A percentile compares a stretch with the other conserved stretches of the same genome.
These are phyloP conservation scores for Bipolaris sorokiniana DNA, from an alignment of 2,329 filamentous ascomycete genomes.

Conservation along the genomic window DNA sequence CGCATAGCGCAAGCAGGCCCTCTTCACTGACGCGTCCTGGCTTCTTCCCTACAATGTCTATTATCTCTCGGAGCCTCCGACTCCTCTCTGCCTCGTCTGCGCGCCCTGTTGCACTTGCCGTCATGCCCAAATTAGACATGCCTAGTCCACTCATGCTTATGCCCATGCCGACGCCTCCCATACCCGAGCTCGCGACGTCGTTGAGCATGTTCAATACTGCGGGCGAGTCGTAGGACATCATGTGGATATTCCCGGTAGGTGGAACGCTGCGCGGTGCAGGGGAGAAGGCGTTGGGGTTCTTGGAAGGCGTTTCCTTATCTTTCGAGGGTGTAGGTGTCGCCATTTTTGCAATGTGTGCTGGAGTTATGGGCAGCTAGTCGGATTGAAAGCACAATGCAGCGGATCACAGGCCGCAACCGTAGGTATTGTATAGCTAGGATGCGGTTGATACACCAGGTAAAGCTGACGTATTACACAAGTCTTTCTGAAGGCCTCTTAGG, in stretches of 20 bases:
- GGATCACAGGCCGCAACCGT: neutral
- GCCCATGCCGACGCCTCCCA: constrained; percentile 42
- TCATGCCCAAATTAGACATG: constrained; percentile 49
- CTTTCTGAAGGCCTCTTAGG: neutral
- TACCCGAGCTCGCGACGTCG: constrained; percentile 46
- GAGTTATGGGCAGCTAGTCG: neutral
- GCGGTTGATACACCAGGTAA: neutral
- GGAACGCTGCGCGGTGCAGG: constrained; percentile 53
- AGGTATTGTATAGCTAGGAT: neutral
- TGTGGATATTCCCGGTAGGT: constrained; percentile 43
- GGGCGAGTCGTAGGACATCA: constrained; percentile 51
- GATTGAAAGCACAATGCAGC: neutral
- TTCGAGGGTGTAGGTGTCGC: constrained; percentile 48
- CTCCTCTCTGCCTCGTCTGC: constrained; percentile 61
- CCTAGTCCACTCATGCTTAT: constrained; percentile 51
- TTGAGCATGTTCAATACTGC: constrained; percentile 52
- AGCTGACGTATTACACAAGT: neutral
- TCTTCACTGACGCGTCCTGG: constrained; percentile 76
- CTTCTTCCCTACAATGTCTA: constrained; percentile 70
- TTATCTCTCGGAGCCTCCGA: constrained; percentile 63
- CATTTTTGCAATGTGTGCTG: constrained; percentile 28
- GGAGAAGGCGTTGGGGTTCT: constrained; percentile 47
- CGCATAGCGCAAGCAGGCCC: constrained; percentile 73
- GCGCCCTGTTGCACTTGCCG: constrained; percentile 47
- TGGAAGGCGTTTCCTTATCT: constrained; percentile 43